Conservation (phyloP, 140 eudicot genomes). For the Senecio squalidus region DNA sequence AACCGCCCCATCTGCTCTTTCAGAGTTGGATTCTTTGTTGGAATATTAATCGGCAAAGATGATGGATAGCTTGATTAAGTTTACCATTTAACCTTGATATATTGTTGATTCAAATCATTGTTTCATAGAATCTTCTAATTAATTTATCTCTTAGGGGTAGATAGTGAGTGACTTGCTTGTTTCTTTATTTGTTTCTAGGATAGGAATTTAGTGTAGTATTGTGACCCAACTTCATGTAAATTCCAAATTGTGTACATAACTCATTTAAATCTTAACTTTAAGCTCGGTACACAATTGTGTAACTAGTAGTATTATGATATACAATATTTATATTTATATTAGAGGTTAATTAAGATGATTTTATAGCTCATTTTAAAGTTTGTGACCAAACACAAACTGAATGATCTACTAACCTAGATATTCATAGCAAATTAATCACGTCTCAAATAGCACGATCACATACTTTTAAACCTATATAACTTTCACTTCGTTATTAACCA, state of each 20-base stretch:
- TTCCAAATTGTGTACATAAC: conserved; percentile 28
- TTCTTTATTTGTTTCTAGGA: conserved; percentile 15
- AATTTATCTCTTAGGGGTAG: conserved; percentile 16
- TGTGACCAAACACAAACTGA: too few relatives aligned
- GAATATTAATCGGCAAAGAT: conserved; percentile 26
- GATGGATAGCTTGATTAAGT: conserved; percentile 9
- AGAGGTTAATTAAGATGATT: too few relatives aligned
- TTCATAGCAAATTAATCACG: conserved; percentile 1
- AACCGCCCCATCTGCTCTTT: conserved; percentile 7
- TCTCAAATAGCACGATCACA: background rate
- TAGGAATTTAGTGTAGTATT: conserved; percentile 24
- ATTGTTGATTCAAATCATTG: conserved; percentile 18
- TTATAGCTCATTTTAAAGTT: too few relatives aligned
- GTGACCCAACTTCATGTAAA: conserved; percentile 23
- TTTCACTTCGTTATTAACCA: background rate
- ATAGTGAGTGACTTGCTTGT: conserved; percentile 32
- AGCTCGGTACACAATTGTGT: background rate
- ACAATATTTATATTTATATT: too few relatives aligned
- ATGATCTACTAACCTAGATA: background rate
- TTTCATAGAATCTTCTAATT: conserved; percentile 17
- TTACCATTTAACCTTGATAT: conserved; percentile 15
- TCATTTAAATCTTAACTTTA: conserved; percentile 4
- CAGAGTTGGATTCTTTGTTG: conserved; percentile 46
- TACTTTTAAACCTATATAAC: background rate
- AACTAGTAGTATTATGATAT: too few relatives aligned